Conservation (phyloP, 257 asterid genomes). For the Penstemon newberryi region DNA sequence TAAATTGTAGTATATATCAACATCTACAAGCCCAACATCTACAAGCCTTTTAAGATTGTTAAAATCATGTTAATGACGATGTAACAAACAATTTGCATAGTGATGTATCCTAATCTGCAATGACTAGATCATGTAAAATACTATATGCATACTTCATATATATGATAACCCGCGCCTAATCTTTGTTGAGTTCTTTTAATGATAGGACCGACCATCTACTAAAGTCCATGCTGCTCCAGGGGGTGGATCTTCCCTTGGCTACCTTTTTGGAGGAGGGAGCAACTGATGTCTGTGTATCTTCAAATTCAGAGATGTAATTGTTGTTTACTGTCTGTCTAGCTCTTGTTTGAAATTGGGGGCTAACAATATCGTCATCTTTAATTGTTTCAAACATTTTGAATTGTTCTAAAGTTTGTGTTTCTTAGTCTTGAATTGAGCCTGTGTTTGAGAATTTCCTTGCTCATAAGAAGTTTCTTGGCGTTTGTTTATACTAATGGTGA, state of each 20-base stretch:
- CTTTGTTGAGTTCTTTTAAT: slow-evolving; percentile 5
- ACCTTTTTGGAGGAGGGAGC: slow-evolving; percentile 50
- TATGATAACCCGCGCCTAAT: neutral
- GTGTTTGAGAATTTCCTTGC: slow-evolving; percentile 16
- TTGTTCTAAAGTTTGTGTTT: slow-evolving; percentile 24
- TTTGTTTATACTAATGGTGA: slow-evolving; percentile 20
- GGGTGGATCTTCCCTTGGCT: slow-evolving; percentile 58
- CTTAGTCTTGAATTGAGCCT: slow-evolving; percentile 23
- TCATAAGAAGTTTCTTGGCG: slow-evolving; percentile 21
- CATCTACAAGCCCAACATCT: neutral
- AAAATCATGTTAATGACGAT: neutral
- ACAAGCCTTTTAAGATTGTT: neutral
- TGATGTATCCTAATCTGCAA: neutral
- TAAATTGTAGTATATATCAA: neutral
- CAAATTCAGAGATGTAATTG: slow-evolving; percentile 24
- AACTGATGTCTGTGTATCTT: slow-evolving; percentile 20
- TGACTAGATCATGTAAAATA: too few relatives aligned
- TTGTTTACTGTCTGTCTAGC: slow-evolving; percentile 16
- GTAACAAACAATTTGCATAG: neutral
- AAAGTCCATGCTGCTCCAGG: slow-evolving; percentile 70
- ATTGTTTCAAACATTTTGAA: slow-evolving; percentile 27
- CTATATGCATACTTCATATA: too few relatives aligned
- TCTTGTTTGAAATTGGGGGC: slow-evolving; percentile 15
- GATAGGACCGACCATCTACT: slow-evolving; percentile 61
- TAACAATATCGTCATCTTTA: slow-evolving; percentile 21